These are phyloP conservation scores for Zygosaccharomyces siamensis DNA, from an alignment of 805 yeast species.

Conservation along the genomic window DNA sequence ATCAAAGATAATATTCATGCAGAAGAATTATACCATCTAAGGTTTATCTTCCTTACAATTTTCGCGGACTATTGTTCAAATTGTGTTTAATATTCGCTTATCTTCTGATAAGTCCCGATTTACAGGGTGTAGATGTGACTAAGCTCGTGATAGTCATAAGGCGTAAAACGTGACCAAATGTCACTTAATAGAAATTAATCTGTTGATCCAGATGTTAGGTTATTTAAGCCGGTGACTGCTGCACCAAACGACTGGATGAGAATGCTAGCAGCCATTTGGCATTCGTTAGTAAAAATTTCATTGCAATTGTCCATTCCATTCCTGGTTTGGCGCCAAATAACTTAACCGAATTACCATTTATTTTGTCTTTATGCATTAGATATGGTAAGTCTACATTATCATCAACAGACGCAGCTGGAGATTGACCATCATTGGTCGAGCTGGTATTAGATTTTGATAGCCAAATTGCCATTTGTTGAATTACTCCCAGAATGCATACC, in stretches of 20 bases:
- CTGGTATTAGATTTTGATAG: conserved; percentile 28
- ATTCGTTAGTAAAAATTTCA: conserved; percentile 74
- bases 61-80: neutral
- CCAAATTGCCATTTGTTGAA: conserved; percentile 25
- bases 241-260: conserved; percentile 44
- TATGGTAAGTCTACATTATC: conserved; percentile 57
- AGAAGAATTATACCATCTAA: neutral
- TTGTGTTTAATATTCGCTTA: neutral
- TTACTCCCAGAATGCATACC: conserved; percentile 59
- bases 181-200: neutral
- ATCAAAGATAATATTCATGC: neutral
- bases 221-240: neutral
- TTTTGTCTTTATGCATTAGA: conserved; percentile 59
- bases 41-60: neutral
- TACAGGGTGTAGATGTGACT: conserved; percentile 3
- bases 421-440: conserved; percentile 12
- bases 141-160: conserved; percentile 2
- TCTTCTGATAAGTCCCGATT: neutral
- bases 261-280: conserved; percentile 81
- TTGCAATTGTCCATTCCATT: conserved; percentile 86
- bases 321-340: conserved; percentile 58
- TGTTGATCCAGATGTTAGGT: neutral
- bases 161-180: neutral
- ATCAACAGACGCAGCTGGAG: neutral
- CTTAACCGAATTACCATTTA: conserved; percentile 74